Evolutionary conservation across 2,329 filamentous ascomycete species (phyloP).

Genomic region (Colletotrichum shisoi): DNA sequence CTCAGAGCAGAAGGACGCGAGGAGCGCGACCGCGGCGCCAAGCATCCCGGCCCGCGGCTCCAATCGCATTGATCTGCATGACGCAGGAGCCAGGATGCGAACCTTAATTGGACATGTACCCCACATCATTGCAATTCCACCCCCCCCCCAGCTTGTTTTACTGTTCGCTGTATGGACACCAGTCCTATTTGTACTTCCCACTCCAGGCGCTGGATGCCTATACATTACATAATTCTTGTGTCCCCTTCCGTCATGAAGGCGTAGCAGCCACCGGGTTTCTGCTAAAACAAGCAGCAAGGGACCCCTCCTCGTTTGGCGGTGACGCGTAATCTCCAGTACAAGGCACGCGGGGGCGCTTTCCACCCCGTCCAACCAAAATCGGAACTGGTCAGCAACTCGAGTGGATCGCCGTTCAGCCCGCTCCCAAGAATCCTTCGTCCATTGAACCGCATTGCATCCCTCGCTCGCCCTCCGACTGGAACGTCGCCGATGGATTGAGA

Average conservation of each 20-base stretch:
- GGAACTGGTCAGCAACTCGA: constrained; percentile 23
- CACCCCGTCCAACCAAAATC: constrained; percentile 19
- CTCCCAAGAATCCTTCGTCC: background rate
- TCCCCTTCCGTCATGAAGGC: constrained; percentile 14
- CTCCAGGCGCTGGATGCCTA: background rate
- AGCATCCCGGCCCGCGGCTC: constrained; percentile 33
- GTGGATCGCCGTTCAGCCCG: constrained; percentile 9
- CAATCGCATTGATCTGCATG: constrained; percentile 38
- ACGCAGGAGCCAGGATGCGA: constrained; percentile 39
- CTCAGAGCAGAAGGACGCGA: constrained; percentile 2
- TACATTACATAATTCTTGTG: constrained; percentile 31
- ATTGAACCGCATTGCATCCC: background rate
- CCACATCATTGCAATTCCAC: constrained; percentile 25
- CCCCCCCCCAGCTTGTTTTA: background rate
- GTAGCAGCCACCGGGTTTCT: constrained; percentile 12
- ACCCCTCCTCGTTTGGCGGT: constrained; percentile 4
- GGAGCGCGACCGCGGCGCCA: constrained; percentile 32
- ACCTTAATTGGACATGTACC: constrained; percentile 39
- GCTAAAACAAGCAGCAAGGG: constrained; percentile 26
- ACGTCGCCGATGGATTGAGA: background rate
- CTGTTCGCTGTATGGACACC: constrained; percentile 13
- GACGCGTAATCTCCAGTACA: constrained; percentile 34
- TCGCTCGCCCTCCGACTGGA: constrained; percentile 15
- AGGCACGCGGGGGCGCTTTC: background rate
- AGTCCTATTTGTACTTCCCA: too few species aligned